Conservation (phyloP, 495 filamentous ascomycete species). For the Neurospora tetrasperma region DNA sequence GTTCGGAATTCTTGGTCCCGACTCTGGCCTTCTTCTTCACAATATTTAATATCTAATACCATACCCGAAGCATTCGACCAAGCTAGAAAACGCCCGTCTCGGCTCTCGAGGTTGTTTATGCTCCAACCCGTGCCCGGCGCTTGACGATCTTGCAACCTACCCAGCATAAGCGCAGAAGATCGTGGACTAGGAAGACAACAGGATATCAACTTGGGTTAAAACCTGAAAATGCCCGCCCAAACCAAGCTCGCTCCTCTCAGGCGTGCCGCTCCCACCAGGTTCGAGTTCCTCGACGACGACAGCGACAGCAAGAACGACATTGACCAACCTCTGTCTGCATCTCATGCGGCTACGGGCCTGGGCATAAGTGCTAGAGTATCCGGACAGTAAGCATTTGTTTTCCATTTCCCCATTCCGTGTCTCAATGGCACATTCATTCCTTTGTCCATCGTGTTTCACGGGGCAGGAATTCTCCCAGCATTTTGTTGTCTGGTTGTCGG, state of each 20-base stretch:
- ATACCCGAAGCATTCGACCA: not conserved
- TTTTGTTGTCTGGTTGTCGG: not conserved
- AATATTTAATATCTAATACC: not conserved
- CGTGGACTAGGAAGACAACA: not conserved
- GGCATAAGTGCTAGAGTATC: not conserved
- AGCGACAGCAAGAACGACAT: not conserved
- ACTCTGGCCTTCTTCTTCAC: not conserved
- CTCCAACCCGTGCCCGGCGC: not conserved
- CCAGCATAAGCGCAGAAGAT: not conserved
- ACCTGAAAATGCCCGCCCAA: not conserved
- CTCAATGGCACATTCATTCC: not conserved
- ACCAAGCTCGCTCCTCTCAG: not conserved
- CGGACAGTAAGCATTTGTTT: not conserved
- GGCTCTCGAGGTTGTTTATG: not conserved
- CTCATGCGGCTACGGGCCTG: not conserved
- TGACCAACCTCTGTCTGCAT: not conserved
- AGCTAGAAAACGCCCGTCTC: not conserved
- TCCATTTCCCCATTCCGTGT: not conserved
- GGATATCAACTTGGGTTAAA: not conserved
- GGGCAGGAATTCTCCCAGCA: not conserved
- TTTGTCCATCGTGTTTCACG: not conserved
- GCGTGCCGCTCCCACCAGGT: not conserved
- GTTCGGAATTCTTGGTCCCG: not conserved
- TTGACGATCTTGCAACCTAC: not conserved
- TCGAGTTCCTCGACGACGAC: not conserved